Evolutionary conservation across 2,329 filamentous ascomycete species (phyloP).

Genomic region (Aspergillus neotritici): DNA sequence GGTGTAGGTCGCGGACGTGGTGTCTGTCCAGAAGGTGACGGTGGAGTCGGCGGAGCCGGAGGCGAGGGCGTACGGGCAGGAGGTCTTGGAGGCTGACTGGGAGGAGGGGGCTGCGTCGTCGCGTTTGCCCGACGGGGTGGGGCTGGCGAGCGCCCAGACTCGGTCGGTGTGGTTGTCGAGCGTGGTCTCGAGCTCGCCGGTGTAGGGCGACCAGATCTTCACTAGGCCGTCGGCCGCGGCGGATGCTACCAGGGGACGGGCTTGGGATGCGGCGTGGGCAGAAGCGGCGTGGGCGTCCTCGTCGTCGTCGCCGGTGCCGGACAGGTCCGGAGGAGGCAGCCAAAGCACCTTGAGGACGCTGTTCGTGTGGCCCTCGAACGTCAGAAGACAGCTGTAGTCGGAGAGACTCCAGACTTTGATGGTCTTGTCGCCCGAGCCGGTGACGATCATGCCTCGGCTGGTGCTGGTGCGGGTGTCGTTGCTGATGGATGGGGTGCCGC

Average conservation of each 20-base stretch:
- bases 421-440: constrained; percentile 92
- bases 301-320: constrained; percentile 31
- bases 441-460: constrained; percentile 75
- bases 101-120: constrained; percentile 26
- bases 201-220: constrained; percentile 89
- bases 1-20: constrained; percentile 71
- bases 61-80: constrained; percentile 62
- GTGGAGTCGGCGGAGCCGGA: constrained; percentile 91
- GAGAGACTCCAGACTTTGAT: constrained; percentile 90
- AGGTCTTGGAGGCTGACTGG: constrained; percentile 24
- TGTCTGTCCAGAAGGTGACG: constrained; percentile 93
- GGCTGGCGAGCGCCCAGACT: constrained; percentile 84
- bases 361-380: constrained; percentile 94
- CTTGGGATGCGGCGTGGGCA: constrained; percentile 27
- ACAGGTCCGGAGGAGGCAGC: constrained; percentile 54
- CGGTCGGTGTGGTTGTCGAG: constrained; percentile 96
- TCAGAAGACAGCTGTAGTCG: constrained; percentile 87
- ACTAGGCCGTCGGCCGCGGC: constrained; percentile 92
- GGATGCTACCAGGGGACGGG: constrained; percentile 57
- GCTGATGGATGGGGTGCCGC: constrained; percentile 67
- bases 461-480: constrained; percentile 65
- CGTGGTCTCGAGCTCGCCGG: constrained; percentile 78
- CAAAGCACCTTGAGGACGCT: constrained; percentile 90
- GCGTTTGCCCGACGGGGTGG: constrained; percentile 33
- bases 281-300: constrained; percentile 28